Conservation (phyloP, 129 eudicot species). For the Ambrosia trifida region DNA sequence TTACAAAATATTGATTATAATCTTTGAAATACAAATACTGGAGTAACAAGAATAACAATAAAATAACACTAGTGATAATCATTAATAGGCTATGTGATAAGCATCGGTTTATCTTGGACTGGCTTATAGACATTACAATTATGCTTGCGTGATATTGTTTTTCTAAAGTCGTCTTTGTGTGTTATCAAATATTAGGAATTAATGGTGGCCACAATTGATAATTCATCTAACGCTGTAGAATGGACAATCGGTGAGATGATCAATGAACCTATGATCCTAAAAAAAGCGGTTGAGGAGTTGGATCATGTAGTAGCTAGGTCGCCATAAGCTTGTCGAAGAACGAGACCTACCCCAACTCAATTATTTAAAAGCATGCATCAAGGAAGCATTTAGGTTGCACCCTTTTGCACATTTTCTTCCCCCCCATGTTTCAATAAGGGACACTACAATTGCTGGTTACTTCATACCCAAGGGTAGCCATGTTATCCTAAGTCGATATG, state of each 20-base stretch:
- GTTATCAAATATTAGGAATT: conserved; percentile 9
- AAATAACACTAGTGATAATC: too few relatives aligned
- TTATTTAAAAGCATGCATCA: conserved; percentile 32
- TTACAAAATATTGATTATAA: too few relatives aligned
- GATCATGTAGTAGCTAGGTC: conserved; percentile 28
- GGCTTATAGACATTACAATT: too few relatives aligned
- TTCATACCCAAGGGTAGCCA: conserved; percentile 42
- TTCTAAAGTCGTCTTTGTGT: neutral
- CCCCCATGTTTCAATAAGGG: conserved; percentile 25
- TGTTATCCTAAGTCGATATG: conserved; percentile 25
- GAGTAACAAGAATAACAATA: too few relatives aligned
- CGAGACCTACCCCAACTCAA: conserved; percentile 20
- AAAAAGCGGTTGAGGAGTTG: conserved; percentile 11
- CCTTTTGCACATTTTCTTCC: conserved; percentile 22
- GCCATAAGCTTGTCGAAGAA: conserved; percentile 20
- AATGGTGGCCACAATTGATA: conserved; percentile 28
- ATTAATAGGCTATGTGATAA: too few relatives aligned
- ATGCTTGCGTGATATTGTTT: too few relatives aligned
- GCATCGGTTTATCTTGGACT: too few relatives aligned
- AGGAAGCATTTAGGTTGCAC: conserved; percentile 33
- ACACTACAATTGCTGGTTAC: conserved; percentile 22
- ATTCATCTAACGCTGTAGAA: conserved; percentile 24
- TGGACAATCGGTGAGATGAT: conserved; percentile 26
- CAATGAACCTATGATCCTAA: conserved; percentile 20
- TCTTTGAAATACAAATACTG: too few relatives aligned